These are phyloP conservation scores for Nelumbo lutea DNA, from an alignment of 164 flowering plant species.

Conservation along the genomic window DNA sequence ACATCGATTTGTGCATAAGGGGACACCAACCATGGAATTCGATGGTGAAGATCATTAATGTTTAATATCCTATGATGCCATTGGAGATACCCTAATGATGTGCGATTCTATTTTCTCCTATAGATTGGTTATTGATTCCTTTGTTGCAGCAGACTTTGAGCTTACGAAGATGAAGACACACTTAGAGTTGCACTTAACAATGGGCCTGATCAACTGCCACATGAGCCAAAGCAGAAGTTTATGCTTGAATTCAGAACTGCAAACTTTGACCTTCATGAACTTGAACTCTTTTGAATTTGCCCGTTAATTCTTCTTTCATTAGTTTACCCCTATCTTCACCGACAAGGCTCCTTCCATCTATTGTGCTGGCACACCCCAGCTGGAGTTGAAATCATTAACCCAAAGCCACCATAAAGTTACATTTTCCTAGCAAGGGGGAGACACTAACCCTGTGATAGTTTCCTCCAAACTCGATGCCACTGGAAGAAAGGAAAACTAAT, in stretches of 20 bases:
- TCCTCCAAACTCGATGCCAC: too few species aligned
- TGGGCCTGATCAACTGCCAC: too few species aligned
- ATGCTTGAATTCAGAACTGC: not conserved
- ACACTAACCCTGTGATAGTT: not conserved
- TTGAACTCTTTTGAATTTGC: too few species aligned
- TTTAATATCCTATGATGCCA: slow-evolving; percentile 11
- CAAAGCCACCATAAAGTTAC: slow-evolving; percentile 2
- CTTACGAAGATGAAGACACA: not conserved
- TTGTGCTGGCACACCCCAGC: not conserved
- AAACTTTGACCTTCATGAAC: not conserved
- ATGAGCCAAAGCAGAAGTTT: not conserved
- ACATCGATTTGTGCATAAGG: slow-evolving; percentile 1
- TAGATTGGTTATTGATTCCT: not conserved
- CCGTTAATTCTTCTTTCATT: not conserved
- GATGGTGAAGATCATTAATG: slow-evolving; percentile 1
- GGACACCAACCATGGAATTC: slow-evolving; percentile 3
- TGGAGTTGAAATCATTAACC: slow-evolving; percentile 2
- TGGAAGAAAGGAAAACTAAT: too few species aligned
- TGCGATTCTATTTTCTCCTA: too few species aligned
- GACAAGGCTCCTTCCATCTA: not conserved
- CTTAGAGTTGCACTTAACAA: not conserved
- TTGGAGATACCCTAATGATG: slow-evolving; percentile 2
- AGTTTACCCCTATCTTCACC: too few species aligned
- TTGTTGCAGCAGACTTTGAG: not conserved
- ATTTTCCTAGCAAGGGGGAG: not conserved